Conservation (phyloP, 2,329 filamentous ascomycete genomes). For the Didymosphaeria variabile region DNA sequence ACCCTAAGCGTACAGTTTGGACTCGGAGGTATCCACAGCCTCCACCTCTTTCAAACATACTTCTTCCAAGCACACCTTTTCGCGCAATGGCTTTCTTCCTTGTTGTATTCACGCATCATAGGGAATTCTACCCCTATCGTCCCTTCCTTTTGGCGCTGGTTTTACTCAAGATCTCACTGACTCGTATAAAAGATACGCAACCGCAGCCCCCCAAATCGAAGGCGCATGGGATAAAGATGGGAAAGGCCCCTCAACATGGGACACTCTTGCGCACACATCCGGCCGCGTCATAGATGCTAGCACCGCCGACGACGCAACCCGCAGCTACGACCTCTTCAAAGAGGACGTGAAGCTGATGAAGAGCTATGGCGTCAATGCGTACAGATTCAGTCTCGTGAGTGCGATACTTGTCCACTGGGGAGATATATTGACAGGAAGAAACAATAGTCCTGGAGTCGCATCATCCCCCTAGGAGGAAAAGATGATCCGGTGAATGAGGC, state of each 20-base stretch:
- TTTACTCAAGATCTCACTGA: background rate
- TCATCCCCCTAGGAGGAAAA: constrained; percentile 29
- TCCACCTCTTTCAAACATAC: too few relatives aligned
- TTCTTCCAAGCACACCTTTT: too few relatives aligned
- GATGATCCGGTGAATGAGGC: constrained; percentile 29
- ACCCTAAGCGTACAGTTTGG: too few relatives aligned
- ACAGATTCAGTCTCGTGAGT: constrained; percentile 26
- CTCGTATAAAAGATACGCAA: constrained; percentile 40
- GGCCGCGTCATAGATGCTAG: constrained; percentile 53
- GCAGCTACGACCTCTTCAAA: constrained; percentile 52
- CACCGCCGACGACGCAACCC: constrained; percentile 39
- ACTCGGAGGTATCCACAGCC: too few relatives aligned
- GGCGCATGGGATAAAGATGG: constrained; percentile 55
- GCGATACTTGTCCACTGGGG: too few relatives aligned
- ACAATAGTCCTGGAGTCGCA: constrained; percentile 22
- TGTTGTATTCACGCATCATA: too few relatives aligned
- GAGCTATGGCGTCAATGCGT: constrained; percentile 28
- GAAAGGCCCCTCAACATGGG: constrained; percentile 55
- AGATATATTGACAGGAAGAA: too few relatives aligned
- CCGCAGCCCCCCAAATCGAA: constrained; percentile 56
- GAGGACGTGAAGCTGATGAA: constrained; percentile 53
- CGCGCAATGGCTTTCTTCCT: too few relatives aligned
- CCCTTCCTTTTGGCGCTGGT: too few relatives aligned
- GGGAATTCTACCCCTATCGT: too few relatives aligned
- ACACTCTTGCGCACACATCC: constrained; percentile 52